phyloP scores from a whole-genome alignment of 2,329 filamentous ascomycete genomes.

The Teratosphaeria viscida region DNA sequence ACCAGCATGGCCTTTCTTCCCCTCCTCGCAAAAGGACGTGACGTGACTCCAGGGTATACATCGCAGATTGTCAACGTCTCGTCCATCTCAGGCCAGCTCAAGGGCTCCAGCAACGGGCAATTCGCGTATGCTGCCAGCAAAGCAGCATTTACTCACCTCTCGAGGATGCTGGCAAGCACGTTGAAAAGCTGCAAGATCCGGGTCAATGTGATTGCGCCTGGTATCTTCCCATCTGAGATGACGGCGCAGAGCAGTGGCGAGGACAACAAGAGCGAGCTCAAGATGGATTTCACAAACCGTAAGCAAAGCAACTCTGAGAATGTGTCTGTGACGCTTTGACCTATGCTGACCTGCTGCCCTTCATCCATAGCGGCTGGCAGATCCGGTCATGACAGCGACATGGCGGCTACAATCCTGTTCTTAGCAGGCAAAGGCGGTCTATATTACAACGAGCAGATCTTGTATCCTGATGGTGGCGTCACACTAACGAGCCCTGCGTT shows the following conservation, averaged over 20 bases:
- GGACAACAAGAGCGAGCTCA: conserved; percentile 37
- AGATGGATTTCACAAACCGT: conserved; percentile 30
- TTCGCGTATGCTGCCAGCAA: conserved; percentile 44
- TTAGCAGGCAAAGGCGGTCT: conserved; percentile 41
- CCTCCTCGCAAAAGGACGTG: conserved; percentile 39
- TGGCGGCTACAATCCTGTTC: conserved; percentile 42
- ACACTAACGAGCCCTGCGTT: neutral
- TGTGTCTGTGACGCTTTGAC: neutral
- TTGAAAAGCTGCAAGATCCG: conserved; percentile 23
- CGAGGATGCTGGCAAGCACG: conserved; percentile 36
- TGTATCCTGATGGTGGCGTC: conserved; percentile 39
- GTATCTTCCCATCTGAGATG: conserved; percentile 36
- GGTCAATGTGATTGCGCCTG: conserved; percentile 30
- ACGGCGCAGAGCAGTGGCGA: conserved; percentile 36
- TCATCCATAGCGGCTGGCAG: conserved; percentile 28
- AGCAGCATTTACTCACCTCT: conserved; percentile 37
- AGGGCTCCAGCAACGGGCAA: conserved; percentile 40
- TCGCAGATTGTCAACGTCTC: conserved; percentile 45
- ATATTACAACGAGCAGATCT: conserved; percentile 44
- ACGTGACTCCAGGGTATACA: conserved; percentile 37
- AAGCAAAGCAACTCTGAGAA: neutral
- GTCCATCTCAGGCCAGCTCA: conserved; percentile 43
- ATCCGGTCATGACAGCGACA: conserved; percentile 38
- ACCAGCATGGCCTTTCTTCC: conserved; percentile 46
- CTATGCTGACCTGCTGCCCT: neutral